Evolutionary conservation across 768 basidiomycete species (phyloP).

Genomic region (Amanita subjunquillea): DNA sequence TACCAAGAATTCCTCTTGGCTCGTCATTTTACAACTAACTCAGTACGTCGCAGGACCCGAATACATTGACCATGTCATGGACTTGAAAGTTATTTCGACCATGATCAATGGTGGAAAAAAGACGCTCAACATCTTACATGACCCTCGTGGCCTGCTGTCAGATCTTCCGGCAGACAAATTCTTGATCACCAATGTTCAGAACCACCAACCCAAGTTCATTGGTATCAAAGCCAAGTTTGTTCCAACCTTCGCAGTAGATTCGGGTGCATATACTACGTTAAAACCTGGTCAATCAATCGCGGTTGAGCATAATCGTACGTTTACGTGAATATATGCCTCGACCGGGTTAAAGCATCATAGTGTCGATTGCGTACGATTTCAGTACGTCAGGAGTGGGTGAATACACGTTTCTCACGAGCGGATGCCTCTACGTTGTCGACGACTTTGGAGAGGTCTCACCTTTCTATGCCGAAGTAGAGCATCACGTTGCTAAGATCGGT

Average conservation of each 20-base stretch:
- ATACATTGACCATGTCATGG: neutral
- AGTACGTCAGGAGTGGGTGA: neutral
- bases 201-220: neutral
- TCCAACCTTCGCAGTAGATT: neutral
- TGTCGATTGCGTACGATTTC: conserved; percentile 5
- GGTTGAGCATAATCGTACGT: conserved; percentile 5
- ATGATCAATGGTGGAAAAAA: conserved; percentile 1
- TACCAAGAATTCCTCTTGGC: neutral
- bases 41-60: neutral
- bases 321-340: neutral
- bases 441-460: neutral
- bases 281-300: conserved; percentile 3
- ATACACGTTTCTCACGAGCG: neutral
- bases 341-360: neutral
- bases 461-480: neutral
- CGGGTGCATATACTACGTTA: neutral
- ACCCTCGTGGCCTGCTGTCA: conserved; percentile 1
- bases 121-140: neutral
- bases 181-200: neutral
- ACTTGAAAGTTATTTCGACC: neutral
- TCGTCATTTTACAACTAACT: neutral
- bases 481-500: neutral
- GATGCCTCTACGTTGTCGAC: neutral
- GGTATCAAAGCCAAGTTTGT: conserved; percentile 4
- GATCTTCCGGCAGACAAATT: conserved; percentile 4